Conservation (phyloP, 192 early-diverging fungal genomes). For the Dispira simplex region DNA sequence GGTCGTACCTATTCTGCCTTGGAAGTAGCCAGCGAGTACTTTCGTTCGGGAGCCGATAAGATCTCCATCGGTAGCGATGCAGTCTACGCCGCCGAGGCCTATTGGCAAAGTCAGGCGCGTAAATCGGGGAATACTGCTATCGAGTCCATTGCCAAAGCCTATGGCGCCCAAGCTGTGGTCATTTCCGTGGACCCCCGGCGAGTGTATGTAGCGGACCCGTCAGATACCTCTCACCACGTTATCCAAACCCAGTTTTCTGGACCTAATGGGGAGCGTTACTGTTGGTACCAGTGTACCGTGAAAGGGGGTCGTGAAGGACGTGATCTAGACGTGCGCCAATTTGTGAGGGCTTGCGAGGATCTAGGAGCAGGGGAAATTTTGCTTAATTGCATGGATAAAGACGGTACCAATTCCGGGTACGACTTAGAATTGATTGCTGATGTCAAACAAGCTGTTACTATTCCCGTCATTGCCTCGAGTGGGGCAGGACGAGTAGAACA, state of each 20-base stretch:
- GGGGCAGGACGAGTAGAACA: constrained; percentile 82
- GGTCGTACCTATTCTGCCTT: constrained; percentile 67
- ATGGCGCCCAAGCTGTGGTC: constrained; percentile 97
- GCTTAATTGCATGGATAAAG: constrained; percentile 98
- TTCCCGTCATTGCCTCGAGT: constrained; percentile 96
- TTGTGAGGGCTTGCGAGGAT: constrained; percentile 72
- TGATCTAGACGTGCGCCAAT: constrained; percentile 84
- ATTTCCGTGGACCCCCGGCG: constrained; percentile 94
- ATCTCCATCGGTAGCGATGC: constrained; percentile 99
- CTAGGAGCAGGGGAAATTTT: constrained; percentile 95
- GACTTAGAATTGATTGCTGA: constrained; percentile 72
- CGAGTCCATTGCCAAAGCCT: constrained; percentile 84
- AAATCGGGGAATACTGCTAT: constrained; percentile 70
- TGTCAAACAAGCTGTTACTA: constrained; percentile 63
- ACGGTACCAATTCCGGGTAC: constrained; percentile 96
- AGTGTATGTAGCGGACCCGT: constrained; percentile 72
- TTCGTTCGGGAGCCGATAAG: constrained; percentile 98
- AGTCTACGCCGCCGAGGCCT: constrained; percentile 92
- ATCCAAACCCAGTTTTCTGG: constrained; percentile 56
- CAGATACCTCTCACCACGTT: constrained; percentile 58
- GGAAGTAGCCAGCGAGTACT: constrained; percentile 98
- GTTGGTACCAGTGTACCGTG: constrained; percentile 99
- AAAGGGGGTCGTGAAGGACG: constrained; percentile 93
- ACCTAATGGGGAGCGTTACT: constrained; percentile 84
- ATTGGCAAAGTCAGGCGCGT: constrained; percentile 32